A percentile compares a stretch with the other conserved stretches of the same genome.
These are phyloP conservation scores for Ganoderma lingzhi DNA, from an alignment of 1,284 basidiomycete species.

Conservation along the genomic window DNA sequence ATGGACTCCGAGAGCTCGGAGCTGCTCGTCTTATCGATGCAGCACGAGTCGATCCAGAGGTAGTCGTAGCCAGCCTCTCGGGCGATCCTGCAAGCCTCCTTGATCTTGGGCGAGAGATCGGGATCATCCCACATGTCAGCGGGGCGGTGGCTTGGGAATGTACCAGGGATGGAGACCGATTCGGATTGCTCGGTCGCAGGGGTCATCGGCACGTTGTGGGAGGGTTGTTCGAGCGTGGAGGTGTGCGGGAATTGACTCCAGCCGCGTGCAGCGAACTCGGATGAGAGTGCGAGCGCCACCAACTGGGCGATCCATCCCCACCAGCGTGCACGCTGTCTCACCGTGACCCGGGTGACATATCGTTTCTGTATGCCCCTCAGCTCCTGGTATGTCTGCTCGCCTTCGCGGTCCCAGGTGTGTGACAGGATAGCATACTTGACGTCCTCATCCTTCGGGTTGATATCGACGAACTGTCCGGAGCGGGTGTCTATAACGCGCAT, in stretches of 20 bases:
- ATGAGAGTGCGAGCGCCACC: too few relatives aligned
- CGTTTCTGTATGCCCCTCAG: background rate
- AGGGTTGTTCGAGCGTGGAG: too few relatives aligned
- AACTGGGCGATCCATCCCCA: too few relatives aligned
- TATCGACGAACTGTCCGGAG: background rate
- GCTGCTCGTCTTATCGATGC: background rate
- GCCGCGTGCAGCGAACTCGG: background rate
- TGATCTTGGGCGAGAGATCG: background rate
- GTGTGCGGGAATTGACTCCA: too few relatives aligned
- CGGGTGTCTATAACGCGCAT: background rate
- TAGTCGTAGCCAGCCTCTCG: background rate
- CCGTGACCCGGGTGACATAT: background rate
- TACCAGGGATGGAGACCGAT: too few relatives aligned
- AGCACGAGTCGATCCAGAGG: conserved; percentile 3
- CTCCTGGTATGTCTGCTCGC: conserved; percentile 3
- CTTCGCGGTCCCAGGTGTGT: background rate
- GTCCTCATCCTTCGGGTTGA: background rate
- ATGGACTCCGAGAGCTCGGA: background rate
- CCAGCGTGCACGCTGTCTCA: too few relatives aligned
- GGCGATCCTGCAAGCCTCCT: background rate
- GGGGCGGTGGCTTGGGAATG: too few relatives aligned
- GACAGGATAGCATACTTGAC: background rate
- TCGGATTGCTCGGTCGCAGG: too few relatives aligned
- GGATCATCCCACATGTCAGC: background rate
- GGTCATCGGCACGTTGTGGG: too few relatives aligned